Conservation (phyloP, 2,329 filamentous ascomycete genomes). For the Sporothrix sp. region DNA sequence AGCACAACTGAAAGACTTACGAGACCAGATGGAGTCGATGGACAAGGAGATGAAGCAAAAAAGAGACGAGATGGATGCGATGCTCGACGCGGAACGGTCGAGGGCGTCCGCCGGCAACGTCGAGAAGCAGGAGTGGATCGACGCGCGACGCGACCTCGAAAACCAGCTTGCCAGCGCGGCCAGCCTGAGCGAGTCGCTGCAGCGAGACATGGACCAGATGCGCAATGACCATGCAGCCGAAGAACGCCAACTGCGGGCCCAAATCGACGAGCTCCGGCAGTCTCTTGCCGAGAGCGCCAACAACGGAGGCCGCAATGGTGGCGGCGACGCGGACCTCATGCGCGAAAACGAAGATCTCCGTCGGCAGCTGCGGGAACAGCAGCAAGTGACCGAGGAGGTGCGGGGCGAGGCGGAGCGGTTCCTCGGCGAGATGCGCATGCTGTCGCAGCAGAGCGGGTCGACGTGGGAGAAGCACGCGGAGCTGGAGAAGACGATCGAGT, state of each 20-base stretch:
- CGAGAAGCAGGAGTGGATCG: constrained; percentile 63
- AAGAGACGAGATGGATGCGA: constrained; percentile 56
- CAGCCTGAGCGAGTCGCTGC: constrained; percentile 67
- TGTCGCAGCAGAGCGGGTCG: constrained; percentile 70
- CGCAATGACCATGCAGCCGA: constrained; percentile 57
- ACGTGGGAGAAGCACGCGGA: constrained; percentile 75
- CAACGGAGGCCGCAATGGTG: constrained; percentile 18
- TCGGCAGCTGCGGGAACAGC: constrained; percentile 58
- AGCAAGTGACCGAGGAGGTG: constrained; percentile 77
- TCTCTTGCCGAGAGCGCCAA: constrained; percentile 21
- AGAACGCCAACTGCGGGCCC: constrained; percentile 51
- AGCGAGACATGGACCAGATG: constrained; percentile 66
- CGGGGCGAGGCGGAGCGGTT: constrained; percentile 74
- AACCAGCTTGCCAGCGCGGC: constrained; percentile 64
- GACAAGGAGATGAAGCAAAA: constrained; percentile 62
- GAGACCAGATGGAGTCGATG: constrained; percentile 62
- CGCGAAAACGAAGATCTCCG: constrained; percentile 62
- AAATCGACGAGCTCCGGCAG: constrained; percentile 47
- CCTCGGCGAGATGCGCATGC: constrained; percentile 75
- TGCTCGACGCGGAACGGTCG: constrained; percentile 50
- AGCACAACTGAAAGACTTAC: constrained; percentile 62
- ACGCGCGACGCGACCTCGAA: constrained; percentile 58
- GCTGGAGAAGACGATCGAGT: constrained; percentile 63
- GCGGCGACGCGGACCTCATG: constrained; percentile 46
- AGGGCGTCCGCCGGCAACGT: constrained; percentile 40